These are phyloP conservation scores for Gardenia jasminoides DNA, from an alignment of 257 asterid genomes.

Conservation along the genomic window DNA sequence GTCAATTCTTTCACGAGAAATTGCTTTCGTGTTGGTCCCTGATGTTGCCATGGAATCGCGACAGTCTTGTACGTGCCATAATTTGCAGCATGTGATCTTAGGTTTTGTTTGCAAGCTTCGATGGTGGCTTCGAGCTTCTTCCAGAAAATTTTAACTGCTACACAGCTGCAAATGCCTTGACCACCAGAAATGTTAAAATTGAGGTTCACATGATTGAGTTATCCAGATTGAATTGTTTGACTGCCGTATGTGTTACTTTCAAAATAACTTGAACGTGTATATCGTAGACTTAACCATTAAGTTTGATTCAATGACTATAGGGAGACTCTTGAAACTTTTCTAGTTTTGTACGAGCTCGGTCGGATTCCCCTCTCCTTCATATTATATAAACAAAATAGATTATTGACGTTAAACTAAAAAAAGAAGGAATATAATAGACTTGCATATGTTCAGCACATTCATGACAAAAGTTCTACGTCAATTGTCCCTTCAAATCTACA, in stretches of 20 bases:
- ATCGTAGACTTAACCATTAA: too few species aligned
- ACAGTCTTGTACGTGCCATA: background rate
- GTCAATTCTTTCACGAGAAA: conserved; percentile 18
- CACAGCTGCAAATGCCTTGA: background rate
- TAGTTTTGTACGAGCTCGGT: too few species aligned
- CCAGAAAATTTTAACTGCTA: background rate
- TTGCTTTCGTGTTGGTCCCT: conserved; percentile 4
- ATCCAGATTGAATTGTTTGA: background rate
- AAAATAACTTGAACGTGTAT: too few species aligned
- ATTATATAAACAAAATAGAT: too few species aligned
- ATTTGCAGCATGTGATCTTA: conserved; percentile 3
- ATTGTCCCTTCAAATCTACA: too few species aligned
- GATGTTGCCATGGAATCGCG: background rate
- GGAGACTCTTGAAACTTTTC: too few species aligned
- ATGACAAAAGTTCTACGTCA: too few species aligned
- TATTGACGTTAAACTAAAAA: too few species aligned
- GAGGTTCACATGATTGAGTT: background rate
- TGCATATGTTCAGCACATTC: too few species aligned
- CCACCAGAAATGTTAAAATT: background rate
- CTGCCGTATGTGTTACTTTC: too few species aligned
- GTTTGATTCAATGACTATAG: too few species aligned
- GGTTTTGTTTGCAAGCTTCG: background rate
- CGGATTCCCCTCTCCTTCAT: too few species aligned
- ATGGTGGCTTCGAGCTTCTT: conserved; percentile 2
- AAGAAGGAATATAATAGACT: background rate